Conservation (phyloP, 2,329 filamentous ascomycete species). For the Trichoderma harzianum region DNA sequence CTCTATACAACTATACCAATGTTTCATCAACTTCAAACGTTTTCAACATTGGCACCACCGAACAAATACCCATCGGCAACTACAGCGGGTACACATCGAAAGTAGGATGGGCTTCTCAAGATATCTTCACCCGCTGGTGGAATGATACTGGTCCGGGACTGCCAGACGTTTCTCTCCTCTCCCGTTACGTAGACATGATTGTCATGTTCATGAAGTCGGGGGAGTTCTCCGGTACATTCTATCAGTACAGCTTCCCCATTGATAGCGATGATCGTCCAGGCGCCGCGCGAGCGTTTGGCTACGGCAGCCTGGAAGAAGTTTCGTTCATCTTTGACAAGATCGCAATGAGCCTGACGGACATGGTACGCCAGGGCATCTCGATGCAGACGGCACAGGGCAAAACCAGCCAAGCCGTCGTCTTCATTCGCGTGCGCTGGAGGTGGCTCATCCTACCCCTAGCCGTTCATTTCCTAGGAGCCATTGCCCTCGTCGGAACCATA, state of each 20-base stretch:
- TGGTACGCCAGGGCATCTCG: background rate
- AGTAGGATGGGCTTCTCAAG: fast-evolving
- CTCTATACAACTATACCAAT: background rate
- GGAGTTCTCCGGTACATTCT: background rate
- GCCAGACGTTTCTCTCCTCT: background rate
- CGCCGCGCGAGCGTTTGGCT: background rate
- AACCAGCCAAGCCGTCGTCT: background rate
- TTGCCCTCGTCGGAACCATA: background rate
- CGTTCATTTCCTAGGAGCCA: background rate
- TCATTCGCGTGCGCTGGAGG: background rate
- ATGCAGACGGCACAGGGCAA: background rate
- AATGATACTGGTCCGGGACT: background rate
- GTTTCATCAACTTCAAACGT: background rate
- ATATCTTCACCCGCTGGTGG: background rate
- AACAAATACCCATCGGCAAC: background rate
- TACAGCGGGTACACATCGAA: background rate
- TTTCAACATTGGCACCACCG: background rate
- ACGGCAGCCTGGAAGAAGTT: background rate
- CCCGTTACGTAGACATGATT: background rate
- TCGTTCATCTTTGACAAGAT: background rate
- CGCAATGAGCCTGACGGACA: background rate
- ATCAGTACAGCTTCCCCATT: no score
- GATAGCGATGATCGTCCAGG: background rate
- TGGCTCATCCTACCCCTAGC: background rate
- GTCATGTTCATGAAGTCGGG: background rate